These are phyloP conservation scores for Lipomyces orientalis DNA, from an alignment of 805 yeast species.

Conservation along the genomic window DNA sequence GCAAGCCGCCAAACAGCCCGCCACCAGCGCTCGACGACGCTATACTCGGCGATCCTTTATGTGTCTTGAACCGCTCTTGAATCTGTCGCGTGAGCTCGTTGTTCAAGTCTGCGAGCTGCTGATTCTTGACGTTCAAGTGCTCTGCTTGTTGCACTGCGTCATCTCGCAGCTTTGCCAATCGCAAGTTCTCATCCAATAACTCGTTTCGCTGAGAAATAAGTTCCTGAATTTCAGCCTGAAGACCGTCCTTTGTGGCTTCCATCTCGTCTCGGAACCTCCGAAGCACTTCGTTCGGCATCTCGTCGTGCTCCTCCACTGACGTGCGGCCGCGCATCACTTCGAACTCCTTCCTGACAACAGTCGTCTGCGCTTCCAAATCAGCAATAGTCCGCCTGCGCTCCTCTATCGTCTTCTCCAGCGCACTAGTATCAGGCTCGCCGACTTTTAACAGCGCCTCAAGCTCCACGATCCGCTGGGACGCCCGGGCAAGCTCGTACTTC, in stretches of 20 bases:
- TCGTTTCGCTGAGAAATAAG: constrained; percentile 43
- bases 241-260: constrained; percentile 52
- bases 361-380: constrained; percentile 45
- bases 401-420: constrained; percentile 16
- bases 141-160: constrained; percentile 44
- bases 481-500: constrained; percentile 18
- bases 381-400: constrained; percentile 47
- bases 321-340: constrained; percentile 52
- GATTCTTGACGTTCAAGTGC: constrained; percentile 44
- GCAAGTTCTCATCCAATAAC: constrained; percentile 43
- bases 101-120: constrained; percentile 49
- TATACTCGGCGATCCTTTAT: constrained; percentile 12
- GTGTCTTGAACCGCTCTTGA: constrained; percentile 42
- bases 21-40: constrained; percentile 4
- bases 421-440: constrained; percentile 13
- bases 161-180: constrained; percentile 40
- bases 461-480: constrained; percentile 32
- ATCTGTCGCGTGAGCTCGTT: constrained; percentile 47
- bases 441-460: constrained; percentile 23
- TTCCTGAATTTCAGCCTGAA: constrained; percentile 54
- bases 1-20: constrained; percentile 6
- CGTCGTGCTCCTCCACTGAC: constrained; percentile 45
- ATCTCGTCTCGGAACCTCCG: constrained; percentile 53
- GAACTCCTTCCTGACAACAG: constrained; percentile 48
- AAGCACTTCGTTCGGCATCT: constrained; percentile 53